Evolutionary conservation across 1,284 basidiomycete genomes (phyloP), one percentile per base, ranked within the genome.

Genomic region (Volvariella volvacea): DNA sequence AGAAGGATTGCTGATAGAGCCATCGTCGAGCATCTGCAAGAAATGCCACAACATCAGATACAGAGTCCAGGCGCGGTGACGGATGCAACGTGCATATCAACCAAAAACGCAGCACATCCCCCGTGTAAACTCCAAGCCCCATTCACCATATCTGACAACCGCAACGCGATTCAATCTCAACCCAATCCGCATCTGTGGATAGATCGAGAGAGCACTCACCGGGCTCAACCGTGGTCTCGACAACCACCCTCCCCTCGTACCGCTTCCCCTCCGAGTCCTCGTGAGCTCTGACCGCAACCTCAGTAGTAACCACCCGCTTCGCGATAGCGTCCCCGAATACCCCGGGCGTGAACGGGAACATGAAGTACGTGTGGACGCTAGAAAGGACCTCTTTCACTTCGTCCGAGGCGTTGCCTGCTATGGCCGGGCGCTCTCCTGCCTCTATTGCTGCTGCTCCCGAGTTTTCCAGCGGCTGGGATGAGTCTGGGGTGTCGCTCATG

Each of bases 61-160:
- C 6, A 12, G 12, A 28, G 25, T 6, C 6, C 25, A 6, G 25
- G 6, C 6, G 25, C 6, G 12, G 6, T 28, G 6, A 28, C 25
- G 12, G 25, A 6, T 28, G 12, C 12, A n/a, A n/a, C n/a, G n/a
- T 47, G 75, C 76, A 71, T 43, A 50, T 79, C 78, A 31, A 79
- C 63, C 1, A 80, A 57, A 50, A 67, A 70, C 3, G 69, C 67
- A 41, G 65, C 63, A 50, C 76, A 79, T 21, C 69, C 77, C 14
- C 78, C 76, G 38, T 80, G 77, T 31, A 78, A 53, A 20, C 53
- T 70, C 14, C 64, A 68, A 2, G 44, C 53, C 0, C 63, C 56
- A 45, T 79, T 76, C 15, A 74, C 41, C 73, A 79, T 77, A 47
- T 78, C 76, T 78, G 45, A 22, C 25, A 8, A 33, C 25, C 25